Percentiles rank a stretch among this genome's conserved stretches.
These are phyloP conservation scores for Colletotrichum liaoningense DNA, from an alignment of 2,329 filamentous ascomycete species.

Conservation along the genomic window DNA sequence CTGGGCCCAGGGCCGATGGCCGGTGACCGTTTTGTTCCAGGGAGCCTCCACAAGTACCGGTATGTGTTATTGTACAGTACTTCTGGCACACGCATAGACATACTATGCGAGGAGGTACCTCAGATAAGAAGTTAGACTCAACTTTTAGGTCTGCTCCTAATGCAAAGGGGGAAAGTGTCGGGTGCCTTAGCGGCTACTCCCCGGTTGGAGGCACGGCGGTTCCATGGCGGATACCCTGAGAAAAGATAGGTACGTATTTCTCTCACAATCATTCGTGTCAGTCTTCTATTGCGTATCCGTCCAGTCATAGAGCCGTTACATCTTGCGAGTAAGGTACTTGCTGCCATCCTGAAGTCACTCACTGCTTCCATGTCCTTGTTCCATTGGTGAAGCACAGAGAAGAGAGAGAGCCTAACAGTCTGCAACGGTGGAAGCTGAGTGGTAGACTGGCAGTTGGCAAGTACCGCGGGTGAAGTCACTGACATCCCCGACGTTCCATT, in stretches of 20 bases:
- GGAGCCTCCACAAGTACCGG: slow-evolving; percentile 8
- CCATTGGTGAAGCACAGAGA: neutral
- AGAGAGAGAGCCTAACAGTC: neutral
- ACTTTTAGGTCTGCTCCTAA: neutral
- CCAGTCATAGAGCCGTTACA: neutral
- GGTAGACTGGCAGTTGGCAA: neutral
- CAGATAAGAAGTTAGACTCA: neutral
- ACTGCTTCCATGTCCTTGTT: neutral
- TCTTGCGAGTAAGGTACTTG: neutral
- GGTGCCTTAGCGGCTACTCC: slow-evolving; percentile 7
- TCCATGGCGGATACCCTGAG: neutral
- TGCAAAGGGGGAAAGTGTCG: slow-evolving; percentile 14
- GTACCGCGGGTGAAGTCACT: slow-evolving; percentile 25
- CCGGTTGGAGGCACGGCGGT: slow-evolving; percentile 19
- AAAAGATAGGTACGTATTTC: slow-evolving; percentile 13
- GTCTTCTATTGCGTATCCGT: neutral
- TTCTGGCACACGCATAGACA: neutral
- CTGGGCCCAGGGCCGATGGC: slow-evolving; percentile 4
- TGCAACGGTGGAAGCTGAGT: neutral
- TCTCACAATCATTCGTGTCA: neutral
- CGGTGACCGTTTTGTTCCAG: neutral
- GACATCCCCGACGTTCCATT: slow-evolving; percentile 15
- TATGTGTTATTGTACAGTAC: neutral
- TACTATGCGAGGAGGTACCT: neutral
- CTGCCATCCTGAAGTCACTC: no score